These are phyloP conservation scores for Ceratocystis albifundus DNA, from an alignment of 2,329 filamentous ascomycete species.

Conservation along the genomic window DNA sequence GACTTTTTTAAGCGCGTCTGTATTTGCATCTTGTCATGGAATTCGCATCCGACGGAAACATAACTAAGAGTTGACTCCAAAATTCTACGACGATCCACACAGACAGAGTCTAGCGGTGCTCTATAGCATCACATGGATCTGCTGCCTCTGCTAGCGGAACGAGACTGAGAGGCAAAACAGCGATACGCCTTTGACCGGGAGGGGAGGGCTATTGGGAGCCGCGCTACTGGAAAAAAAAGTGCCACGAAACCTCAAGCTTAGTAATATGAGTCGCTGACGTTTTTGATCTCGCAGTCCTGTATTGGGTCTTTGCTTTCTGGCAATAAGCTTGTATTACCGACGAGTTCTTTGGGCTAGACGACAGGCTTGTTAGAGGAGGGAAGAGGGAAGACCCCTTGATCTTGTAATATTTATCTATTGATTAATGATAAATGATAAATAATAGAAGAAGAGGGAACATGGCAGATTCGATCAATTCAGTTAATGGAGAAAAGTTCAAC, in stretches of 20 bases:
- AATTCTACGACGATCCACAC: too few relatives aligned
- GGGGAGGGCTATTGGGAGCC: background rate
- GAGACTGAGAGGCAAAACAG: too few relatives aligned
- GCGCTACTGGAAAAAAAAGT: background rate
- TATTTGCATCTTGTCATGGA: too few relatives aligned
- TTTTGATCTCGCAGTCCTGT: background rate
- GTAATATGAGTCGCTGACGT: too few relatives aligned
- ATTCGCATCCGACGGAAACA: too few relatives aligned
- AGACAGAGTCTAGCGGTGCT: too few relatives aligned
- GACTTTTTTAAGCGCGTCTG: too few relatives aligned
- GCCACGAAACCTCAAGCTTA: background rate
- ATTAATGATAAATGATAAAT: background rate
- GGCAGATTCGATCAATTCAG: background rate
- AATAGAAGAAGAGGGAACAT: background rate
- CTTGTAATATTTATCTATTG: background rate
- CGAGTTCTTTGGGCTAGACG: background rate
- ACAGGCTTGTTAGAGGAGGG: background rate
- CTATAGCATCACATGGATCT: too few relatives aligned
- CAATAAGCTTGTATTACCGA: conserved; percentile 8
- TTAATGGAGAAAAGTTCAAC: background rate
- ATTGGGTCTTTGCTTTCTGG: background rate
- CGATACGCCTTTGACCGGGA: too few relatives aligned
- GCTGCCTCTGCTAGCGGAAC: too few relatives aligned
- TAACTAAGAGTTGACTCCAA: too few relatives aligned
- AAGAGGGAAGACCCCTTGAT: background rate